Percentiles rank a stretch among this genome's conserved stretches.
Evolutionary conservation across 2,329 filamentous ascomycete species (phyloP).

Genomic region (Cercospora sp.): DNA sequence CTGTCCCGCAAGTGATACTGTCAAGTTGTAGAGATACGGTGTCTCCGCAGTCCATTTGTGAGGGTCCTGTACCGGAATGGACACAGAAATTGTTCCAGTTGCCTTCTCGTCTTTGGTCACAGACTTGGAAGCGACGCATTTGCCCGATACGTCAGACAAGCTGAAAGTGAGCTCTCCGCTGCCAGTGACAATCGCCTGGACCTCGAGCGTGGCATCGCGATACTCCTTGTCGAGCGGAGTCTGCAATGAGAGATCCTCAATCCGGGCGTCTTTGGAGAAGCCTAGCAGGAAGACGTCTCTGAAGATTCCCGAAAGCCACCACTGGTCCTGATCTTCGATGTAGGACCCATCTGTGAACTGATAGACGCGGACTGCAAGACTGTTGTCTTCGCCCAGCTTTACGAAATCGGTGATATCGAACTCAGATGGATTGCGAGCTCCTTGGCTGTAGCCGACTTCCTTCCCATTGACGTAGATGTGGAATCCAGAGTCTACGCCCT

Average conservation of each 20-base stretch:
- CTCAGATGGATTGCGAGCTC: conserved; percentile 66
- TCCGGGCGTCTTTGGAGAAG: conserved; percentile 52
- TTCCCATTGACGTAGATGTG: conserved; percentile 68
- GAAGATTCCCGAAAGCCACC: conserved; percentile 55
- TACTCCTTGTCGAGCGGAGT: conserved; percentile 56
- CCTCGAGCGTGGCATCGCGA: conserved; percentile 50
- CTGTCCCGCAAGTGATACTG: conserved; percentile 47
- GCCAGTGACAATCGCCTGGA: conserved; percentile 20
- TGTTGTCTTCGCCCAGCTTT: conserved; percentile 51
- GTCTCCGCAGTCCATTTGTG: conserved; percentile 69
- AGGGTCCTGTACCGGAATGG: conserved; percentile 54
- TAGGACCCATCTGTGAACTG: conserved; percentile 70
- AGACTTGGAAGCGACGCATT: conserved; percentile 39
- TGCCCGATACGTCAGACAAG: conserved; percentile 39
- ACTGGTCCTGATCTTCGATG: conserved; percentile 57
- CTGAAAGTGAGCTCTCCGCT: conserved; percentile 48
- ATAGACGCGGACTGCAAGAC: conserved; percentile 65
- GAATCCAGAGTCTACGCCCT: conserved; percentile 71
- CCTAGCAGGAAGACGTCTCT: conserved; percentile 64
- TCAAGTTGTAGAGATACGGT: conserved; percentile 60
- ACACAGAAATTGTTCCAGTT: conserved; percentile 34
- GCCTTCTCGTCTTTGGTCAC: conserved; percentile 5
- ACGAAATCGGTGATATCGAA: conserved; percentile 64
- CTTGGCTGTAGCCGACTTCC: conserved; percentile 67
- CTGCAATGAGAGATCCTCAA: conserved; percentile 61